Base-by-base conservation (phyloP, 2,329 filamentous ascomycete species). In the Diplocarpon rosae region DNA sequence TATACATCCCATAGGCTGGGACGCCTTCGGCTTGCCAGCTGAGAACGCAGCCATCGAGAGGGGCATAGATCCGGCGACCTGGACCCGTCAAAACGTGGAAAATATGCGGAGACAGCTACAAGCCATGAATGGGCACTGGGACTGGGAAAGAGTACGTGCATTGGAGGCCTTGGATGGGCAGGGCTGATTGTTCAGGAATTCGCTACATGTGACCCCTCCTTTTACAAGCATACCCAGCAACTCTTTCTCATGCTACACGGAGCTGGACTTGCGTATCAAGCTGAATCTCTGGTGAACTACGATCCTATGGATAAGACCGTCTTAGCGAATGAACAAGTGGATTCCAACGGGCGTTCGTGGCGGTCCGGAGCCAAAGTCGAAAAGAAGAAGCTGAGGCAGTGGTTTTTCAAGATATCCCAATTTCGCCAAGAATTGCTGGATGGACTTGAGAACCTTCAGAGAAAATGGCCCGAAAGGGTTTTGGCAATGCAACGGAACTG, bases 311-410 rank as follows among this genome's bases (percentile, higher is more conserved):
- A 95, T 61, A 81, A 84, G 61, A 95, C 88, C 0, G 88, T 95
- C 13, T 69, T 95, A 47, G 88, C 88, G 10, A 95, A 95, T 61
- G 88, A 95, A 64, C 88, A 95, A 65, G 86, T 94, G n/a, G 85
- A 93, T 60, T 73, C 83, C 39, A 82, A 86, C 58, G 88, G 88
- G 28, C 77, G 71, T 55, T 94, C 87, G 1, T 95, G 88, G 88
- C 76, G 87, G 45, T 92, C 85, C 1, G 87, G 87, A 9, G 87
- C 85, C 39, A 80, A 83, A 60, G 86, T 93, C 14, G 83, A 92
- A 64, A 84, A 88, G 65, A 70, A 77, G 47, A 76, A 76, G 54
- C 69, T 93, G 38, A 86, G 84, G 64, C 88, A 95, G 63, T 95
- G 88, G 88, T 94, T 93, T 62, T 76, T 94, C 52, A 80, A 79